These are phyloP conservation scores for Myrica gale DNA, from an alignment of 306 rosid species.

Conservation along the genomic window DNA sequence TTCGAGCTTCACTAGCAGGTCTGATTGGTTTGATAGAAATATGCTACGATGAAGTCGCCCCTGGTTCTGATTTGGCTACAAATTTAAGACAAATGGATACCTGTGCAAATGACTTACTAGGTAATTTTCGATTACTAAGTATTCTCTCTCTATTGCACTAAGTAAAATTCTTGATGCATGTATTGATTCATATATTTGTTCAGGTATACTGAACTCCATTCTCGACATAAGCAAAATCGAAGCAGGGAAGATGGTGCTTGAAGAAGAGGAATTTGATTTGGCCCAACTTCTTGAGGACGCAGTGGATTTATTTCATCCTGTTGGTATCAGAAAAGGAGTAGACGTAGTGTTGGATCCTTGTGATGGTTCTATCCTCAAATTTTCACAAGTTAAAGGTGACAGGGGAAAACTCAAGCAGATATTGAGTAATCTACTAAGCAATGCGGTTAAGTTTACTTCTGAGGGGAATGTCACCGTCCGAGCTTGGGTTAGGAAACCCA, in stretches of 20 bases:
- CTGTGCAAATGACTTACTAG: constrained; percentile 62
- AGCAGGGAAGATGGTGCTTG: constrained; percentile 78
- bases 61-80: constrained; percentile 40
- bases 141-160: not conserved
- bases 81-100: constrained; percentile 56
- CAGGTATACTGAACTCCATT: constrained; percentile 70
- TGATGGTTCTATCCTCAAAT: constrained; percentile 52
- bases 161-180: not conserved
- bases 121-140: constrained; percentile 29
- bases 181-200: not conserved
- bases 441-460: constrained; percentile 76
- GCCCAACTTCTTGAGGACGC: constrained; percentile 62
- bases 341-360: constrained; percentile 71
- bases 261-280: constrained; percentile 70
- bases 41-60: constrained; percentile 33
- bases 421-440: constrained; percentile 64
- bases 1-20: constrained; percentile 65
- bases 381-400: constrained; percentile 61
- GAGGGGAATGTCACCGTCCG: constrained; percentile 63
- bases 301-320: constrained; percentile 59
- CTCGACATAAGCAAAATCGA: constrained; percentile 85
- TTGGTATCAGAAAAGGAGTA: constrained; percentile 60
- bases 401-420: constrained; percentile 75
- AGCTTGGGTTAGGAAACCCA: constrained; percentile 56
- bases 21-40: constrained; percentile 60